A percentile compares a stretch with the other conserved stretches of the same genome.
These are phyloP conservation scores for Salix koriyanagi DNA, from an alignment of 345 rosid species.

Conservation along the genomic window DNA sequence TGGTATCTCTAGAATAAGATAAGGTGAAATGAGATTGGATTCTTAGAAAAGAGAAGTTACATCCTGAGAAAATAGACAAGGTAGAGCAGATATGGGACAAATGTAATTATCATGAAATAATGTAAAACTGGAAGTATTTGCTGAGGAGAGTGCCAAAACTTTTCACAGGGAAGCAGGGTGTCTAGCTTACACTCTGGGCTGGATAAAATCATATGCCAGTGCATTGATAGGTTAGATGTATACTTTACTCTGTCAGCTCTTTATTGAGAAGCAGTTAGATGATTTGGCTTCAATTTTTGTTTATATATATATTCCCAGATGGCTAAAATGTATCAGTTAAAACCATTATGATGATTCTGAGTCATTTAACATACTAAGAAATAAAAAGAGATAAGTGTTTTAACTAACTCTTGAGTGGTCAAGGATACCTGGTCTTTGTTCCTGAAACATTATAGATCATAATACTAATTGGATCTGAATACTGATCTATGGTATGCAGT, in stretches of 20 bases:
- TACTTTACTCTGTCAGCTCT: not conserved
- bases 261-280: not conserved
- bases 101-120: not conserved
- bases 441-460: not conserved
- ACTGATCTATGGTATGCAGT: not conserved
- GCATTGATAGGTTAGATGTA: not conserved
- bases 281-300: not conserved
- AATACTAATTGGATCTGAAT: not conserved
- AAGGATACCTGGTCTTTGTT: not conserved
- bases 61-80: not conserved
- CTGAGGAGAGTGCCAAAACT: not conserved
- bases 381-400: not conserved
- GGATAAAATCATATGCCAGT: not conserved
- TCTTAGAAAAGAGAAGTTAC: not conserved
- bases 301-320: not conserved
- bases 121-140: not conserved
- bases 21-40: not conserved
- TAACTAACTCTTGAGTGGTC: not conserved
- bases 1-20: not conserved
- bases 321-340: not conserved
- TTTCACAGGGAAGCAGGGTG: not conserved
- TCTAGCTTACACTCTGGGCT: not conserved
- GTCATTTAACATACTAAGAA: not conserved
- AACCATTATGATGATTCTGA: not conserved
- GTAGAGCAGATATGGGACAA: not conserved